Percentiles rank a stretch among this genome's conserved stretches.
Evolutionary conservation across 176 grass and related monocot species (phyloP).

Genomic region (Oryza glaberrima): DNA sequence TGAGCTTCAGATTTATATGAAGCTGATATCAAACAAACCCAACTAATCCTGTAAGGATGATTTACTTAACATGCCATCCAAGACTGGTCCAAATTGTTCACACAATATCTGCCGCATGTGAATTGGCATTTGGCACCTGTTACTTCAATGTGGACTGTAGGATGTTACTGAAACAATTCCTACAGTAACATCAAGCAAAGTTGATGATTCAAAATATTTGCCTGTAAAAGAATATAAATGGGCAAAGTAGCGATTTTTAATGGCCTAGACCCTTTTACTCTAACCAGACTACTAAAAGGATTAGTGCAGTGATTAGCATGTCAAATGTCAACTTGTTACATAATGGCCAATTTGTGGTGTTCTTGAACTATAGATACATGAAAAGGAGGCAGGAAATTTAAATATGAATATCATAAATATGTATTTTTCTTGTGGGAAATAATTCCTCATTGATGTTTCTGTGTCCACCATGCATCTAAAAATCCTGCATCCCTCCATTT

Average conservation of each 20-base stretch:
- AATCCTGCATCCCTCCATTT: background rate
- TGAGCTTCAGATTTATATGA: background rate
- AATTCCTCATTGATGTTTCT: background rate
- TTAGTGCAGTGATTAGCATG: background rate
- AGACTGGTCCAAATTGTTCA: background rate
- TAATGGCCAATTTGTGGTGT: background rate
- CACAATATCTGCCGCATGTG: slow-evolving; percentile 14
- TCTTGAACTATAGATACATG: background rate
- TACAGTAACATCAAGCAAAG: slow-evolving; percentile 12
- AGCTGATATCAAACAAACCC: background rate
- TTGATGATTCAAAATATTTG: background rate
- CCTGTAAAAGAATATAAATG: background rate
- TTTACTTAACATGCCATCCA: background rate
- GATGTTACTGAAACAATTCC: background rate
- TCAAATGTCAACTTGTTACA: background rate
- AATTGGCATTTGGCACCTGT: background rate
- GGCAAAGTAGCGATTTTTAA: background rate
- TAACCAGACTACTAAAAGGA: background rate
- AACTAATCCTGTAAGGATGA: background rate
- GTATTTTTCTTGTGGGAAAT: background rate
- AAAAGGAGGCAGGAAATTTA: background rate
- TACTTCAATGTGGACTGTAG: background rate
- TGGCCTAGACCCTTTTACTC: background rate
- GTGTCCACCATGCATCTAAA: background rate
- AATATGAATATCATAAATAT: background rate